Base-by-base conservation (phyloP, 257 asterid species). In the Solanum pennellii region DNA sequence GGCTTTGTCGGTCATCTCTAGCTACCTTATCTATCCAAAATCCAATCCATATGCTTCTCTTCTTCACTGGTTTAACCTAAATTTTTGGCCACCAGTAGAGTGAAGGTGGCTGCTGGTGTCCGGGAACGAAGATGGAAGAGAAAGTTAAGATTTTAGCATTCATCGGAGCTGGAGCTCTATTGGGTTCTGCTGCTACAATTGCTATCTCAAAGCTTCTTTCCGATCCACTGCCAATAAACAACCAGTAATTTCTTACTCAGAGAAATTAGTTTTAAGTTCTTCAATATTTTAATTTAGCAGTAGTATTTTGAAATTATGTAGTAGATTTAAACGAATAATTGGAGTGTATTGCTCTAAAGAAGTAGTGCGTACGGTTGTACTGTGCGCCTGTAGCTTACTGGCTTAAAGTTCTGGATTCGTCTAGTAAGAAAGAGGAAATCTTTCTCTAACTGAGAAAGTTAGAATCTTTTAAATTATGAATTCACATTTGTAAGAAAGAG, bases 181-280 rank as follows among this genome's bases (percentile, higher is more conserved):
- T 73, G 29, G 47, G 82, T 73, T 73, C 82, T 35, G 82, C 47
- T 37, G 82, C 47, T 73, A 73, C 82, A 2, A 27, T 73, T 35
- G 95, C 96, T 76, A 39, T 94, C 89, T 47, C 92, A 87, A 97
- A 94, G 76, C 92, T 93, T 88, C 92, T 92, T n/a, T 92, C 93
- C 86, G 90, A 95, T 72, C 52, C 88, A 7, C 35, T 59, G 3
- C n/a, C 83, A 42, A 37, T 84, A 6, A 65, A 27, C 20, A 35
- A 39, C 23, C 31, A 39, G 41, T 20, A 68, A 5, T 82, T 18
- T 59, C 45, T 77, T 7, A n/a, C 45, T 6, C 35, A 76, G 13
- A 66, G 20, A 66, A 27, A 66, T 27, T 66, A 66, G 60, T 76
- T 76, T 47, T 71, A 76, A 11, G 45, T 71, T 65, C 7, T 83